phyloP scores from a whole-genome alignment of 176 grass and related monocot genomes.

The bread wheat (Triticum aestivum) region IWGSC_CS_RefSeq_v2.1 NC_057794.1:595524565-595525064 shows the following conservation, averaged over 20 bases:
- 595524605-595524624: slow-evolving; percentile 41
- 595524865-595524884: not conserved
- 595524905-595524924: no score
- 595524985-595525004: no score
- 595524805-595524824: not conserved
- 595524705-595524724: slow-evolving; percentile 67
- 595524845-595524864: not conserved
- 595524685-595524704: slow-evolving; percentile 45
- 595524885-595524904: not conserved
- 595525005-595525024: no score
- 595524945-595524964: no score
- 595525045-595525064: no score
- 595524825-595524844: not conserved
- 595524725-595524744: slow-evolving; percentile 73
- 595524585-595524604: slow-evolving; percentile 65
- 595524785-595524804: not conserved
- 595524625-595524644: slow-evolving; percentile 53
- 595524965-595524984: no score
- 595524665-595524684: slow-evolving; percentile 48
- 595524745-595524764: slow-evolving; percentile 66
- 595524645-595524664: slow-evolving; percentile 66
- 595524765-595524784: slow-evolving; percentile 12
- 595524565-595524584: slow-evolving; percentile 62
- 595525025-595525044: no score
- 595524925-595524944: no score